Evolutionary conservation across 1,284 basidiomycete species (phyloP).

Genomic region (Ceratobasidium theobromae): DNA sequence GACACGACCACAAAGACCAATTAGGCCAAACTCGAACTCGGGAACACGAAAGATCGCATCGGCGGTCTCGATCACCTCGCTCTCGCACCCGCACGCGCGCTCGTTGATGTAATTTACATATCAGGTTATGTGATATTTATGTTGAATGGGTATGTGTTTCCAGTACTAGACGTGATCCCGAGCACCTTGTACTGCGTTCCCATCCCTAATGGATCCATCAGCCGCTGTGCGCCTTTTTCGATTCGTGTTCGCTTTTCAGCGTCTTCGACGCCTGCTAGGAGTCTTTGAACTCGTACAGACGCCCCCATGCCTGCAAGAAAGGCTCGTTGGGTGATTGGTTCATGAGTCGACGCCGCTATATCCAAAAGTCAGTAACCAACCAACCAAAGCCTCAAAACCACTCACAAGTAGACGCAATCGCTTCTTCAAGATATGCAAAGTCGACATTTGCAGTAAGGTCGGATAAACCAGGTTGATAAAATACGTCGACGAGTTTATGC

Average conservation of each 20-base stretch:
- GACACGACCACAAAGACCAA: neutral
- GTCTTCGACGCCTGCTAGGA: slow-evolving; percentile 53
- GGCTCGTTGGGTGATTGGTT: slow-evolving; percentile 65
- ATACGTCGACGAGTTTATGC: slow-evolving; percentile 85
- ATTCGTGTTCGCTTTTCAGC: slow-evolving; percentile 52
- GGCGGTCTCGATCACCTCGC: slow-evolving; percentile 30
- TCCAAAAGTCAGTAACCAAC: slow-evolving; percentile 69
- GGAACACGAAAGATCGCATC: neutral
- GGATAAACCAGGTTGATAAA: slow-evolving; percentile 81
- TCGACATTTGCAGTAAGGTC: slow-evolving; percentile 97
- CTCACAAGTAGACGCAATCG: slow-evolving; percentile 65
- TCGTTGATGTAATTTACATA: too few relatives aligned
- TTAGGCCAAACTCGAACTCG: neutral
- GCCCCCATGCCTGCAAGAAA: slow-evolving; percentile 77
- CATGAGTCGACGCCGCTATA: slow-evolving; percentile 63
- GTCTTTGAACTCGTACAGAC: slow-evolving; percentile 56
- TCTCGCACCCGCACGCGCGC: too few relatives aligned
- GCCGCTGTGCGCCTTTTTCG: slow-evolving; percentile 48
- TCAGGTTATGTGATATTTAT: neutral
- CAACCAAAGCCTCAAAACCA: slow-evolving; percentile 57
- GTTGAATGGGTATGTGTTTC: slow-evolving; percentile 9
- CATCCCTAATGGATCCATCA: slow-evolving; percentile 57
- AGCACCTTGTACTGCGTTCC: slow-evolving; percentile 57
- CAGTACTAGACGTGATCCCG: slow-evolving; percentile 44
- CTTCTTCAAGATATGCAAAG: slow-evolving; percentile 84